Base-by-base conservation (phyloP, 331 rosid species). In the Spiraea crenata region DNA sequence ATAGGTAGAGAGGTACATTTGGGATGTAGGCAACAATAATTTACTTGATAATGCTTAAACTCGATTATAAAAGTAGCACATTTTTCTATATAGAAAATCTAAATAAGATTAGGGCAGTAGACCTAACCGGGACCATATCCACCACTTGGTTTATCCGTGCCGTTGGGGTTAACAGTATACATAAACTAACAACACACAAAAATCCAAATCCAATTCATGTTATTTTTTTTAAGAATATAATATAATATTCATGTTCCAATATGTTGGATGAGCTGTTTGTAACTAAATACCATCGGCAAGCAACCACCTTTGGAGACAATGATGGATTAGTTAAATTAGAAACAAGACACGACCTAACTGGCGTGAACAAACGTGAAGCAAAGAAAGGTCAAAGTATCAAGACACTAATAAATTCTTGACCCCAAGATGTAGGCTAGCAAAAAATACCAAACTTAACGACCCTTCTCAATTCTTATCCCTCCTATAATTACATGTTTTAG, bases 371-470 rank as follows among this genome's bases (percentile, higher is more conserved):
- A 31, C 13, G 16, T 5, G 11, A 15, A 25, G 25, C 15, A 12
- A 9, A 64, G 67, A 57, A 25, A 40, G 52, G 82, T 80, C 81
- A 74, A 72, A 71, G 70, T 55, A 60, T 67, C 46, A 71, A 72
- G 68, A 76, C 74, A 71, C 68, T 58, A 69, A 69, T 45, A 38
- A 60, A 41, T 16, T 38, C 55, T 69, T 55, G 63, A 74, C 12
- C 78, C 65, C 79, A 68, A 49, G 60, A 70, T 77, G 65, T 45
- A 67, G 74, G 88, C 64, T 70, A 75, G 7, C 78, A 7, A 71
- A 7, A 71, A 71, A 85, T 85, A 80, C 87, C 86, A 81, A 81
- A 78, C 85, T 82, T 59, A 79, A 77, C 83, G 20, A 46, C 70
- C 72, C 67, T 13, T 71, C 61, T 68, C 56, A 65, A 45, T 5